Evolutionary conservation across 331 rosid species (phyloP).

Genomic region (Erythrophleum ivorense): DNA sequence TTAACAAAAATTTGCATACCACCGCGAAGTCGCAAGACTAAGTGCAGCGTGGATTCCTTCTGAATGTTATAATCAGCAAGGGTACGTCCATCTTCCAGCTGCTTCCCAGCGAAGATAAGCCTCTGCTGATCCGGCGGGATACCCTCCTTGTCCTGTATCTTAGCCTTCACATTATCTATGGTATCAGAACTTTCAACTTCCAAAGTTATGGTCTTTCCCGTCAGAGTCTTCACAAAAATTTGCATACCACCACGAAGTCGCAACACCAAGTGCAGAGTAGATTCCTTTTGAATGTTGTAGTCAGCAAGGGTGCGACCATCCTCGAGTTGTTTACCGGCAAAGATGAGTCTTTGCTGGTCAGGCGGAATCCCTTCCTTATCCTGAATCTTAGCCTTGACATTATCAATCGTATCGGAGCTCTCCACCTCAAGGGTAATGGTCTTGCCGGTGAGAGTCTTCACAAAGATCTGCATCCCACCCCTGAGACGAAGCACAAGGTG

Average conservation of each 20-base stretch:
- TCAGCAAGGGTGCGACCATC: slow-evolving; percentile 24
- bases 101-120: slow-evolving; percentile 12
- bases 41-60: slow-evolving; percentile 19
- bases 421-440: slow-evolving; percentile 25
- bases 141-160: slow-evolving; percentile 28
- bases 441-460: slow-evolving; percentile 14
- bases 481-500: slow-evolving; percentile 5
- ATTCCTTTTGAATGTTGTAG: slow-evolving; percentile 10
- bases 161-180: slow-evolving; percentile 10
- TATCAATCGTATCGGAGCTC: slow-evolving; percentile 16
- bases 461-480: slow-evolving; percentile 27
- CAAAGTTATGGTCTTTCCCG: slow-evolving; percentile 7
- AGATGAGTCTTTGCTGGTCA: slow-evolving; percentile 20
- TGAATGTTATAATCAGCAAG: slow-evolving; percentile 17
- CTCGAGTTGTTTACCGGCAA: slow-evolving; percentile 13
- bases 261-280: slow-evolving; percentile 1
- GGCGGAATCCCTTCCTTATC: slow-evolving; percentile 16
- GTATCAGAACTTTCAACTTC: slow-evolving; percentile 20
- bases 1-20: slow-evolving; percentile 27
- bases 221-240: slow-evolving; percentile 14
- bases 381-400: slow-evolving; percentile 27
- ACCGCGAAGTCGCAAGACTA: background rate
- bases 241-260: slow-evolving; percentile 21
- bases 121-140: slow-evolving; percentile 24
- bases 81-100: slow-evolving; percentile 16